A percentile compares a stretch with the other conserved stretches of the same genome.
These are phyloP conservation scores for Aspergillus cejpii DNA, from an alignment of 2,329 filamentous ascomycete genomes.

Conservation along the genomic window DNA sequence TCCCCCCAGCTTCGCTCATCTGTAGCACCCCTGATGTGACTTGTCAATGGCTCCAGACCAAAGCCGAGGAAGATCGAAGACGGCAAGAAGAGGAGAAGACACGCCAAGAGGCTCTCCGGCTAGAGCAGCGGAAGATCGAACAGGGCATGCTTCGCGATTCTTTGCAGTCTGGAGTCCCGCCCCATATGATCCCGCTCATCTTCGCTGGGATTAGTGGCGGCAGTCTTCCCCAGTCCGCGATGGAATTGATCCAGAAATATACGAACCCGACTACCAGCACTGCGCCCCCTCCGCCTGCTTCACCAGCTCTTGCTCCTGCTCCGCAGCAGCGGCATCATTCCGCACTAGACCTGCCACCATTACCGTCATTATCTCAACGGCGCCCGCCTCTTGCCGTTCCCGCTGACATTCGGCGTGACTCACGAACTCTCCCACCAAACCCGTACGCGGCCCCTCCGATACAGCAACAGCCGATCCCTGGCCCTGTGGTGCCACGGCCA, in stretches of 20 bases:
- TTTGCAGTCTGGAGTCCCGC: constrained; percentile 62
- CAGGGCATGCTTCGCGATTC: constrained; percentile 65
- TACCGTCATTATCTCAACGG: constrained; percentile 16
- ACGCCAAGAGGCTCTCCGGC: constrained; percentile 55
- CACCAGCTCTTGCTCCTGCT: constrained; percentile 19
- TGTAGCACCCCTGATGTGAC: constrained; percentile 65
- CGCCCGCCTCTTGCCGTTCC: constrained; percentile 16
- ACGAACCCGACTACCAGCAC: constrained; percentile 40
- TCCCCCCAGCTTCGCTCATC: constrained; percentile 59
- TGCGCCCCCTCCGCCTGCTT: constrained; percentile 19
- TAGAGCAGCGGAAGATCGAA: constrained; percentile 68
- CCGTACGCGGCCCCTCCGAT: constrained; percentile 25
- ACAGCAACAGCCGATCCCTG: constrained; percentile 12
- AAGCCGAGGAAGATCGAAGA: constrained; percentile 60
- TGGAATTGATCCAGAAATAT: constrained; percentile 65
- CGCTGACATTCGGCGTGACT: constrained; percentile 13
- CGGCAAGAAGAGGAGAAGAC: constrained; percentile 66
- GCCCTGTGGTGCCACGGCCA: constrained; percentile 22
- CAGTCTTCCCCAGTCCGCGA: constrained; percentile 51
- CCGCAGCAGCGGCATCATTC: constrained; percentile 13
- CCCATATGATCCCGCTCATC: constrained; percentile 66
- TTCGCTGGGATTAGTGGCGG: constrained; percentile 66
- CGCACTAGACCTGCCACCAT: constrained; percentile 11
- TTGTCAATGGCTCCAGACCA: constrained; percentile 64
- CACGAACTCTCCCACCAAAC: constrained; percentile 28